phyloP scores from a whole-genome alignment of 31 red algal genomes.

The Porphyra umbilicalis region DNA sequence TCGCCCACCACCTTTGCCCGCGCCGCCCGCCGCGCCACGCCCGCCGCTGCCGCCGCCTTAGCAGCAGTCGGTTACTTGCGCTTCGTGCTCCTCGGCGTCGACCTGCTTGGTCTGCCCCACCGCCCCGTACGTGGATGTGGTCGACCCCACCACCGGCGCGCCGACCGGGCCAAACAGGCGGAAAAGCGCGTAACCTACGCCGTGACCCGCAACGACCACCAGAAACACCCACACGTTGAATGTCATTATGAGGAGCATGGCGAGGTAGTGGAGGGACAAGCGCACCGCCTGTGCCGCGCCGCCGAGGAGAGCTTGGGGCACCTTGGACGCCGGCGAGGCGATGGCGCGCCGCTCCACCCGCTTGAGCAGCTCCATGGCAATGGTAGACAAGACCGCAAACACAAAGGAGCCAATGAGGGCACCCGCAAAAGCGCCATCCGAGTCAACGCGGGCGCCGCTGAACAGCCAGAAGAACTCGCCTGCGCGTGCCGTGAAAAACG shows the following conservation, averaged over 20 bases:
- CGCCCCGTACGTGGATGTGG: too few relatives aligned
- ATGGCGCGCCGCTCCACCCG: slow-evolving; percentile 13
- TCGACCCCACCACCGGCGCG: too few relatives aligned
- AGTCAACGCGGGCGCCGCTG: slow-evolving; percentile 30
- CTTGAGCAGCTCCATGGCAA: too few relatives aligned
- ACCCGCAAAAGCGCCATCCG: slow-evolving; percentile 44
- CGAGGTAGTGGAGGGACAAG: slow-evolving; percentile 34
- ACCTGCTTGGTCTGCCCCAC: too few relatives aligned
- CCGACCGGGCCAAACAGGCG: too few relatives aligned
- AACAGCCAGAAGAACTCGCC: slow-evolving; percentile 65
- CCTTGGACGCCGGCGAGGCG: not conserved
- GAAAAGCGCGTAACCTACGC: slow-evolving; percentile 32
- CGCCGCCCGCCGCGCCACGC: too few relatives aligned
- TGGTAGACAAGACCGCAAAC: slow-evolving; percentile 27
- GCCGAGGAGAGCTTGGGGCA: slow-evolving; percentile 5
- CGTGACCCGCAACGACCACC: slow-evolving; percentile 49
- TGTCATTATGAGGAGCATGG: slow-evolving; percentile 76
- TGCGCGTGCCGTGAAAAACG: too few relatives aligned
- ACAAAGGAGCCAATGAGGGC: slow-evolving; percentile 30
- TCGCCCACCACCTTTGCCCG: too few relatives aligned
- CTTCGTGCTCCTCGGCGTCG: too few relatives aligned
- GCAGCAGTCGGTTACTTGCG: too few relatives aligned
- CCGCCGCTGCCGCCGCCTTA: too few relatives aligned
- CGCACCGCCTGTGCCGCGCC: too few relatives aligned
- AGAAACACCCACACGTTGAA: slow-evolving; percentile 66